Base-by-base conservation (phyloP, 2,329 filamentous ascomycete genomes). In the Ophiocordyceps australis region DNA sequence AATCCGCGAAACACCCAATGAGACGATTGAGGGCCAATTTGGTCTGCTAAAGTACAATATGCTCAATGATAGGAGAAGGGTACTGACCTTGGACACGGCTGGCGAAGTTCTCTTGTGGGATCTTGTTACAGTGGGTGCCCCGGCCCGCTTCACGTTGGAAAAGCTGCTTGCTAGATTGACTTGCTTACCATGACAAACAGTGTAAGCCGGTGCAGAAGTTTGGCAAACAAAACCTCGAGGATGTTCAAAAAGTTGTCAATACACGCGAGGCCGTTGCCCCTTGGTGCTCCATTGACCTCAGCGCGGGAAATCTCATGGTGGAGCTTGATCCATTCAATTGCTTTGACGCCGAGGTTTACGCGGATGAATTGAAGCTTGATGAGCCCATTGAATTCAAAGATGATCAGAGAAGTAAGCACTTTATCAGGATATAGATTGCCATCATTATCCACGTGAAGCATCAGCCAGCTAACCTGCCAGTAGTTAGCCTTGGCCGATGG, bases 401-500 rank as follows among this genome's bases (percentile, higher is more conserved):
- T 39, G 89, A 98, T 39, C 86, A 95, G 53, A 71, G 89, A 54
- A 92, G 80, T 86, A 64, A 43, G 73, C n/a, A n/a, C 48, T 4
- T 12, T 26, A 14, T 5, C 11, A 14, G 9, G 14, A 14, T 12
- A 12, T 3, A 13, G 19, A 9, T 12, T 5, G 9, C 20, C 9
- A 13, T 12, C 20, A 22, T 22, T 9, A 7, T 21, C 17, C 6
- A 12, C 10, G 16, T 11, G 5, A 18, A 14, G 9, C 9, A 4
- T 26, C 12, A 14, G 31, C 9, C 12, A 12, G 25, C 42, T 50
- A 34, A 49, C 34, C 16, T 15, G 11, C 12, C 17, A n/a, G 15
- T 35, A 89, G 80, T 95, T 48, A 95, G 93, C 42, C 70, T 95
- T 23, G 89, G 89, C 7, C 93, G 92, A 58, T 98, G 89, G 89